Evolutionary conservation across 202 grass and related monocot genomes (phyloP), one percentile per base, ranked within the genome.

Genomic region (Setaria italica): DNA sequence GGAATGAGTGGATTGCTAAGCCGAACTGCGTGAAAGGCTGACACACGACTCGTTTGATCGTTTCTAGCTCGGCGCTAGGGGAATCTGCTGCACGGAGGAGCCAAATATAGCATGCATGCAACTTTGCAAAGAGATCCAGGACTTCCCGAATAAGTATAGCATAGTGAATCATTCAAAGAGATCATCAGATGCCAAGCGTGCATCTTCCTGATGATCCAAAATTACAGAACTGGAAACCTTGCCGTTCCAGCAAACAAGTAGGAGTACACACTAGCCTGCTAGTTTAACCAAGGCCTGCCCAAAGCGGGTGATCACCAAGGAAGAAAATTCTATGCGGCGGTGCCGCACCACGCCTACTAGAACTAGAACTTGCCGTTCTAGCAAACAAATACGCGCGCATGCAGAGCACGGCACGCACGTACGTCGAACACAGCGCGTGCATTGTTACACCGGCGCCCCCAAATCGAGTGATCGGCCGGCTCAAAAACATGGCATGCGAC

Each of bases 221-320:
- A 17, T 41, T 34, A 51, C 55, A 42, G 7, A 86, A 67, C 67
- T 74, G 78, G 59, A 82, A 83, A 83, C 42, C 42, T 69, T 25
- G 80, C 53, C 29, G 75, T 83, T 79, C 80, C 65, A 90, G 89
- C 89, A 90, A 90, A 80, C 68, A 90, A 51, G 1, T 10, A 10
- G 30, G 1, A 20, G 7, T 10, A 56, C 50, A 62, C 12, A 9
- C 57, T 66, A 67, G 80, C 74, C 41, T 81, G 43, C 79, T 87
- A 73, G 53, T 41, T 34, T 79, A 17, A 78, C 39, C 79, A 50
- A 50, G 79, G 73, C 79, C 60, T 79, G 43, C 51, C 4, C 42
- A 81, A 77, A 83, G 84, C 66, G 4, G 16, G 34, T 5, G 20
- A 10, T 29, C 21, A 34, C 41, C 15, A 76, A 47, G 25, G 25